phyloP scores from a whole-genome alignment of 257 asterid species.

The Petunia secreta region DNA sequence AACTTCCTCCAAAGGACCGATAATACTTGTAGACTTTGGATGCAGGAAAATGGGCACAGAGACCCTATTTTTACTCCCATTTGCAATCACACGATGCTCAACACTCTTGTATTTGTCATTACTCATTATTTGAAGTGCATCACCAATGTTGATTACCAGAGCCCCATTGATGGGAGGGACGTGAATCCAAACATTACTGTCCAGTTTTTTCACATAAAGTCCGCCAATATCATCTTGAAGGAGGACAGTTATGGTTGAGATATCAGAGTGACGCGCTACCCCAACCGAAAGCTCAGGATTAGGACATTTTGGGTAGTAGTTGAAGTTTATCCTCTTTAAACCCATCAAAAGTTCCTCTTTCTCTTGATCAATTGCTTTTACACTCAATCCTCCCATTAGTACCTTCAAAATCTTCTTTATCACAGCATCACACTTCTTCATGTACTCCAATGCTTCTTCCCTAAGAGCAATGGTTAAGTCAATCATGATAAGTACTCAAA shows the following conservation, averaged over 20 bases:
- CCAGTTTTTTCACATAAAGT: conserved; percentile 31
- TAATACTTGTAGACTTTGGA: conserved; percentile 23
- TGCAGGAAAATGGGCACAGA: conserved; percentile 37
- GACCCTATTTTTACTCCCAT: conserved; percentile 31
- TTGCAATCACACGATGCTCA: conserved; percentile 41
- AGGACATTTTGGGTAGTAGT: conserved; percentile 41
- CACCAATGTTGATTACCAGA: conserved; percentile 38
- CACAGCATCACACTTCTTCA: conserved; percentile 29
- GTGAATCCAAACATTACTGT: conserved; percentile 29
- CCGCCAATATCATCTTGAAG: conserved; percentile 41
- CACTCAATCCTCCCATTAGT: conserved; percentile 30
- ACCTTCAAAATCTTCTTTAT: conserved; percentile 28
- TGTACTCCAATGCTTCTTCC: conserved; percentile 31
- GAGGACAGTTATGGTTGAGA: conserved; percentile 32
- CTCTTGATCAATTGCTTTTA: conserved; percentile 24
- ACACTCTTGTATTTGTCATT: conserved; percentile 38
- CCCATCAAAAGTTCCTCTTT: conserved; percentile 37
- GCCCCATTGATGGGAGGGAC: conserved; percentile 38
- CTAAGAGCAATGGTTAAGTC: background rate
- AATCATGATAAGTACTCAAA: background rate
- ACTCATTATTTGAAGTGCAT: conserved; percentile 39
- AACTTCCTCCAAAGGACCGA: conserved; percentile 41
- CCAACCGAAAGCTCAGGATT: conserved; percentile 37
- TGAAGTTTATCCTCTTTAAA: conserved; percentile 30
- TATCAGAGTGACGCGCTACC: conserved; percentile 41